Conservation (phyloP, 805 yeast genomes). For the Ogataea pignaliae region DNA sequence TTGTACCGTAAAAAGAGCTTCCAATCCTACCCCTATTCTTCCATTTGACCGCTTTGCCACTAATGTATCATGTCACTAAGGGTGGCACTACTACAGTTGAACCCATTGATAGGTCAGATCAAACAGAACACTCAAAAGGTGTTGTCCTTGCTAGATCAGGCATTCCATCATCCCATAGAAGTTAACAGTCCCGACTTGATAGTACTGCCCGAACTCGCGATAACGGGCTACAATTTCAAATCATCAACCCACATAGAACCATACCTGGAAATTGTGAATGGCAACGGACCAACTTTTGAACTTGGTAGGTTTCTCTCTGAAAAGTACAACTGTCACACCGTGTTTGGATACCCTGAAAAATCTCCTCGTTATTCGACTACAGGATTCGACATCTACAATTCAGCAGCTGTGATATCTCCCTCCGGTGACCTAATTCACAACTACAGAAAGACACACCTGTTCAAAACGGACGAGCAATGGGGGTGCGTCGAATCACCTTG, state of each 20-base stretch:
- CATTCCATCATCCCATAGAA: slow-evolving; percentile 12
- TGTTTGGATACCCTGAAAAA: slow-evolving; percentile 80
- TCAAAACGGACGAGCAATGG: slow-evolving; percentile 77
- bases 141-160: slow-evolving; percentile 33
- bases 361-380: too few species aligned
- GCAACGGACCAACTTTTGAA: slow-evolving; percentile 37
- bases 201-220: slow-evolving; percentile 77
- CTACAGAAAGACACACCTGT: slow-evolving; percentile 73
- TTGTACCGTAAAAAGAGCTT: too few species aligned
- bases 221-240: slow-evolving; percentile 77
- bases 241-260: slow-evolving; percentile 47
- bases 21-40: too few species aligned
- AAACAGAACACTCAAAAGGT: slow-evolving; percentile 51
- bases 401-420: slow-evolving; percentile 62
- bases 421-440: slow-evolving; percentile 55
- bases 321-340: slow-evolving; percentile 54
- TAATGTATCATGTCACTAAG: background rate
- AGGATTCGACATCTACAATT: slow-evolving; percentile 52
- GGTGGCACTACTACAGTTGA: background rate
- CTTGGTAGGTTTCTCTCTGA: slow-evolving; percentile 56
- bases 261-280: slow-evolving; percentile 41
- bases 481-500: slow-evolving; percentile 67
- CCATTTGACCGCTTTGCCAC: too few species aligned
- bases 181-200: slow-evolving; percentile 51
- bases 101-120: slow-evolving; percentile 15